phyloP scores from a whole-genome alignment of 371 early-diverging fungal species.

The Fennellomyces sp. region DNA sequence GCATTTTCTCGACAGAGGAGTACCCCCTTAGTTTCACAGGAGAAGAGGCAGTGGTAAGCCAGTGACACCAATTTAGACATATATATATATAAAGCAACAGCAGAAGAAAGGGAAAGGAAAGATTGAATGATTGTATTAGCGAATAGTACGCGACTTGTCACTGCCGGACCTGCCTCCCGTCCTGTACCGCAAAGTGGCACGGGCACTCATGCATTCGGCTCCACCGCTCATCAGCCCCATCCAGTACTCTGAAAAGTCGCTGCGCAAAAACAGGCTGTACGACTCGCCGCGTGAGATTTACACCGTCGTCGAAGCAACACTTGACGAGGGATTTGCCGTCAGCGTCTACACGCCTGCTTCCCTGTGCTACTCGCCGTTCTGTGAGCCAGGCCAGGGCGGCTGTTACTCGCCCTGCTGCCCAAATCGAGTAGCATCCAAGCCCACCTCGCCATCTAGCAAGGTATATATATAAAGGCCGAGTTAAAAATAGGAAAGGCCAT shows the following conservation, averaged over 20 bases:
- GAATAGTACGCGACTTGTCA: slow-evolving; percentile 32
- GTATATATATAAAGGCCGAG: too few species aligned
- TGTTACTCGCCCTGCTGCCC: slow-evolving; percentile 51
- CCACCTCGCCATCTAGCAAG: not conserved
- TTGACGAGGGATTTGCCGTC: slow-evolving; percentile 25
- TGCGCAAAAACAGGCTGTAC: slow-evolving; percentile 38
- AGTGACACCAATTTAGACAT: not conserved
- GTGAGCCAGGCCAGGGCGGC: slow-evolving; percentile 34
- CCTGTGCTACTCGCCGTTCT: slow-evolving; percentile 35
- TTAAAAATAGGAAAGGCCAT: too few species aligned
- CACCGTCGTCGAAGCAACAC: slow-evolving; percentile 29
- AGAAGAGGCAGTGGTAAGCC: slow-evolving; percentile 44
- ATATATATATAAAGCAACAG: not conserved
- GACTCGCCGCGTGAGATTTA: slow-evolving; percentile 41
- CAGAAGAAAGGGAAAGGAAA: not conserved
- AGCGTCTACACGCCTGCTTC: slow-evolving; percentile 45
- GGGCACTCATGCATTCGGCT: slow-evolving; percentile 30
- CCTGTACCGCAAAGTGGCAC: slow-evolving; percentile 33
- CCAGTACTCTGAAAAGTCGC: slow-evolving; percentile 43
- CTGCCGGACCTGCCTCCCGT: slow-evolving; percentile 19
- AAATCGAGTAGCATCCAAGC: slow-evolving; percentile 15
- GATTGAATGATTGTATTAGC: slow-evolving; percentile 14
- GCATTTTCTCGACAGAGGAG: slow-evolving; percentile 40
- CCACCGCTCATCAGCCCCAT: slow-evolving; percentile 42
- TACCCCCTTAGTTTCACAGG: slow-evolving; percentile 49